phyloP scores from a whole-genome alignment of 2,329 filamentous ascomycete species.

The Cladosporium sp. region DNA sequence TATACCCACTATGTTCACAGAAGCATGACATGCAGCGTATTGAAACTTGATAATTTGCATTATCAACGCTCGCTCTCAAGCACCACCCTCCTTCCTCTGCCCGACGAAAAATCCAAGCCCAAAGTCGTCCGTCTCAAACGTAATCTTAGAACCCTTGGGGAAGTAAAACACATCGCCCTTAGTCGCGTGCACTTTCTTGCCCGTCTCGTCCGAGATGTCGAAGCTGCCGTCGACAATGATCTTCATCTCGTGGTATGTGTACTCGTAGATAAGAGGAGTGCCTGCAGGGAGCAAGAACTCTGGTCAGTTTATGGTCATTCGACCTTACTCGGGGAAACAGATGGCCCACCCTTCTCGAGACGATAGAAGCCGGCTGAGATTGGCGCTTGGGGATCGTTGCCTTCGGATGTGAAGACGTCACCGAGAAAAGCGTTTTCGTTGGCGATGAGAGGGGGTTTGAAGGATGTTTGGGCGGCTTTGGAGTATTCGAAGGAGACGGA shows the following conservation, averaged over 20 bases:
- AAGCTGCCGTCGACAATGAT: constrained; percentile 69
- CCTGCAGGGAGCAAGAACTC: constrained; percentile 33
- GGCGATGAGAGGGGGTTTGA: constrained; percentile 65
- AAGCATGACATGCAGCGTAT: not conserved
- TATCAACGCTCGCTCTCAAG: constrained; percentile 18
- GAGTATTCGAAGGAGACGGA: constrained; percentile 52
- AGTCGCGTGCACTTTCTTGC: constrained; percentile 58
- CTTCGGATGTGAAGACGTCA: constrained; percentile 57
- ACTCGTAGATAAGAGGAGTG: constrained; percentile 66
- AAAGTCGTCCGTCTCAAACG: constrained; percentile 49
- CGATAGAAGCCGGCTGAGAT: constrained; percentile 66
- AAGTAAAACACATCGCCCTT: constrained; percentile 70
- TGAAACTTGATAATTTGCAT: not conserved
- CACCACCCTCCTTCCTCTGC: constrained; percentile 30
- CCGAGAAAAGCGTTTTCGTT: constrained; percentile 69
- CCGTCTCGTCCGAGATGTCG: constrained; percentile 64
- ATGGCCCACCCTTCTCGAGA: constrained; percentile 55
- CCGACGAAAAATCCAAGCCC: constrained; percentile 33
- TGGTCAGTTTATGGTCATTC: not conserved
- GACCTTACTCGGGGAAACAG: not conserved
- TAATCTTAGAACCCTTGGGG: constrained; percentile 65
- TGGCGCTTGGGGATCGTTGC: constrained; percentile 58
- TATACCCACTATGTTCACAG: not conserved
- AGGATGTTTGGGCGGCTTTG: constrained; percentile 57
- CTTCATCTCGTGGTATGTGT: constrained; percentile 73